These are phyloP conservation scores for Fusarium devonianum DNA, from an alignment of 2,329 filamentous ascomycete genomes.

Conservation along the genomic window DNA sequence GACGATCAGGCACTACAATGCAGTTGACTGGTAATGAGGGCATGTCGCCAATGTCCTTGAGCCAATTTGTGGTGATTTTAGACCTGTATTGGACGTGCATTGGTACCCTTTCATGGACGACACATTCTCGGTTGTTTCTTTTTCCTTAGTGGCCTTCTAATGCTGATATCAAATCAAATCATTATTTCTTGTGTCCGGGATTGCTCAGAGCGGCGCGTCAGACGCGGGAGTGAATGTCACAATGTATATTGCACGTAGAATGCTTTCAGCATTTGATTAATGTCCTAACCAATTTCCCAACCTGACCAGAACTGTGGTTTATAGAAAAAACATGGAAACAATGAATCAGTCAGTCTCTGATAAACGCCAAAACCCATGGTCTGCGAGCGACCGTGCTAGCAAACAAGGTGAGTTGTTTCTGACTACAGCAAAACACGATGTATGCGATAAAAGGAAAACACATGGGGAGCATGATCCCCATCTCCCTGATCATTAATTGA, in stretches of 20 bases:
- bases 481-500: not conserved
- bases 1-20: slow-evolving; percentile 32
- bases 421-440: slow-evolving; percentile 3
- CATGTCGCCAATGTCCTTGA: slow-evolving; percentile 13
- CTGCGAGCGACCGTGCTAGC: not conserved
- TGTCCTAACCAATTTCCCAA: not conserved
- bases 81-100: slow-evolving; percentile 36
- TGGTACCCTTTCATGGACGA: slow-evolving; percentile 43
- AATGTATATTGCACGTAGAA: not conserved
- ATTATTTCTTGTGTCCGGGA: slow-evolving; percentile 42
- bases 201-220: not conserved
- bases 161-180: slow-evolving; percentile 66
- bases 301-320: not conserved
- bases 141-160: slow-evolving; percentile 69
- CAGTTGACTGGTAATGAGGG: slow-evolving; percentile 30
- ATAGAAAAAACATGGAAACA: slow-evolving; percentile 7
- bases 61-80: slow-evolving; percentile 31
- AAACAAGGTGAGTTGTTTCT: slow-evolving; percentile 12
- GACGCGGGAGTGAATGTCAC: no score
- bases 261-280: slow-evolving; percentile 4
- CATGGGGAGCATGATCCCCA: not conserved
- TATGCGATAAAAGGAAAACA: slow-evolving; percentile 5
- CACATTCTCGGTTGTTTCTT: slow-evolving; percentile 50
- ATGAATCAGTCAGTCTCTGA: not conserved
- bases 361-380: slow-evolving; percentile 17